Conservation (phyloP, 768 basidiomycete species). For the Clitopilus hobsonii region DNA sequence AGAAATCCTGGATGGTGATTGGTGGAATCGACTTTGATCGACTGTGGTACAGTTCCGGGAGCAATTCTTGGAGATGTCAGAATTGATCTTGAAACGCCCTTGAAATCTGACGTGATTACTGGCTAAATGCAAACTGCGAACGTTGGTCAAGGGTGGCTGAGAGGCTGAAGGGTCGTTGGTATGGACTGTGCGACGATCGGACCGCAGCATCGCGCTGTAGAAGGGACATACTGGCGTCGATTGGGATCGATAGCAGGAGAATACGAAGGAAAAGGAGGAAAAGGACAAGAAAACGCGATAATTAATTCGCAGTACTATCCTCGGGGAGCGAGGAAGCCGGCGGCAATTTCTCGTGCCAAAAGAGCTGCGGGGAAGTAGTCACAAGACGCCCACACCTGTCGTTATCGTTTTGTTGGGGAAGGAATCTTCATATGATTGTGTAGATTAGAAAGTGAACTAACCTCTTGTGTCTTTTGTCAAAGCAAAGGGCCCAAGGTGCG, state of each 20-base stretch:
- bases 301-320: neutral
- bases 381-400: neutral
- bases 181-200: no score
- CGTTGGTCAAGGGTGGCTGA: neutral
- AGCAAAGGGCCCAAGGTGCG: no score
- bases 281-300: neutral
- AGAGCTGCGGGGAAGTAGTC: neutral
- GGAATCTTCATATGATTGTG: neutral
- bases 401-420: neutral
- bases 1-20: neutral
- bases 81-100: slow-evolving; percentile 1
- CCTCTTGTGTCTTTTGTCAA: no score
- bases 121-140: neutral
- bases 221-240: no score
- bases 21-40: slow-evolving; percentile 1
- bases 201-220: no score
- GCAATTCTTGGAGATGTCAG: neutral
- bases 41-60: neutral
- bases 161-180: neutral
- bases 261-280: neutral
- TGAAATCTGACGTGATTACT: neutral
- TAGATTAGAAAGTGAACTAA: neutral
- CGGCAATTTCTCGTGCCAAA: slow-evolving; percentile 1
- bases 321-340: neutral
- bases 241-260: no score